Base-by-base conservation (phyloP, 805 yeast genomes). In the Myxozyma neotropica region DNA sequence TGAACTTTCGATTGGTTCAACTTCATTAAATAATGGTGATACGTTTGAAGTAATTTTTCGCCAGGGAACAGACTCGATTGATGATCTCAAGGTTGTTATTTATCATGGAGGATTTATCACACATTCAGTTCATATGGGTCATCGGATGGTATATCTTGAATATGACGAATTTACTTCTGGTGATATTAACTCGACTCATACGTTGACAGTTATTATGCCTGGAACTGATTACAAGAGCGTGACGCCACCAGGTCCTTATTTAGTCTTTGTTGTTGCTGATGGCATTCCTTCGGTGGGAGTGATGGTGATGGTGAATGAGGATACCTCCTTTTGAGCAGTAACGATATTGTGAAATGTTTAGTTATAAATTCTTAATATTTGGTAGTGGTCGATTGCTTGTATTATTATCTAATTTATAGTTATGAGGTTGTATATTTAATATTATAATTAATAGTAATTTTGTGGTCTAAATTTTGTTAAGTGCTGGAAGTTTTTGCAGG, bases 81-180 rank as follows among this genome's bases (percentile, higher is more conserved):
- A 23, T 2, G 58, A 53, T 7, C 36, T 59, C 17, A 39, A 53
- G 35, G 48, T 59, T n/a, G 59, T 39, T 10, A 52, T 59, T n/a
- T 59, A 59, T 31, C 58, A 55, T 33, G 61, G 58, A 7, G 64
- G 64, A 24, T 59, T 61, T 29, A 59, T 61, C 17, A 61, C 63
- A 19, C 65, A 58, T 31, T 59, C 65, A 15, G 31, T 47, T 2
- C 65, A 61, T 33, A 61, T 61, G 65, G 65, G 65, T 27, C 59
- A 54, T 13, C 44, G 64, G n/a, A 51, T 61, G 61, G 35, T 61
- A 15, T 61, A 59, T 29, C 57, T 59, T 15, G 65, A 61, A 26
- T 23, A 55, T 23, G 35, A 40, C 5, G 59, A 57, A 1, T 58
- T 61, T 19, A 39, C 12, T 8, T 24, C 40, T 13, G 53, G 46